Base-by-base conservation (phyloP, 2,329 filamentous ascomycete species). In the Tolypocladium amazonense region DNA sequence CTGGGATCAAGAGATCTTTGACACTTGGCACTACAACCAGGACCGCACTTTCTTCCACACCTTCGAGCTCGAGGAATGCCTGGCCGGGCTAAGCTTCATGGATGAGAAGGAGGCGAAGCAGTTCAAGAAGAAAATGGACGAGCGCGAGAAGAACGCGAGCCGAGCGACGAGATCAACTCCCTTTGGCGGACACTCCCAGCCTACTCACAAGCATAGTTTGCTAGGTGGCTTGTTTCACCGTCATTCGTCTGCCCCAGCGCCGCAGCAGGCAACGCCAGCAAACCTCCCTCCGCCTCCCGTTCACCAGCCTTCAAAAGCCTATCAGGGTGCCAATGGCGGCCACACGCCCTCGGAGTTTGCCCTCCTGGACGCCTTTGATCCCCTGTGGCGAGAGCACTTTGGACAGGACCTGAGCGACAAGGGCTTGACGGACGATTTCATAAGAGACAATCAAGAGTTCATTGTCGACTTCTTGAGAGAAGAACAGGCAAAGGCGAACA, bases 1-100 rank as follows among this genome's bases (percentile, higher is more conserved):
- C 69, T 97, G 91, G 91, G 92, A 96, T 70, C 93, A 97, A 77
- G 94, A 99, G 76, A 91, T 99, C 68, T 99, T 96, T 77, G 93
- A 99, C 67, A 87, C 86, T 57, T 97, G 96, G 81, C 81, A 82
- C 64, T 99, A 97, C 79, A 96, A 97, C 76, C 93, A 97, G 71
- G 94, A 99, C 73, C 88, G 94, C 62, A 93, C 90, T 62, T 99
- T 97, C 77, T 99, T 99, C 76, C 92, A 97, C 75, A 92, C 90
- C 7, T 99, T 99, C 72, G 94, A 99, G 77, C 83, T 96, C 59
- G 92, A 97, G 75, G 87, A 95, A 64, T 97, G 92, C 69, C 78
- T 95, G 62, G 94, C 92, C 7, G 94, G 88, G 0, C 77, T 99
- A 62, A 96, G 91, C 30, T 99, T 99, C 69, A 87, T 88, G 62